These are phyloP conservation scores for Tricholoma hemisulphureum DNA, from an alignment of 768 basidiomycete species.

Conservation along the genomic window DNA sequence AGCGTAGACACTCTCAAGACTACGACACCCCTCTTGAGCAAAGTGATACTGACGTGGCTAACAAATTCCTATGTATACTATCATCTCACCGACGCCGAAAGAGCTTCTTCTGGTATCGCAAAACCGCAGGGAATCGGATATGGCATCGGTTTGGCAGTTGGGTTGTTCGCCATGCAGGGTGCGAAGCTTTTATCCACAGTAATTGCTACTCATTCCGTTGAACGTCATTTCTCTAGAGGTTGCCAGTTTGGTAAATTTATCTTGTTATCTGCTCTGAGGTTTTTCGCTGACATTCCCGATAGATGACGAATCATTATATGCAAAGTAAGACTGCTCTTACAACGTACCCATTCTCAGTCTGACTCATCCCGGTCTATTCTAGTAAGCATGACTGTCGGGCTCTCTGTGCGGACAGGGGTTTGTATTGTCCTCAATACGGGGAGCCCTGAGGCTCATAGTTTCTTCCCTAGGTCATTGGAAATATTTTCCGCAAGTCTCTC, in stretches of 20 bases:
- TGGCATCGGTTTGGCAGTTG: slow-evolving; percentile 52
- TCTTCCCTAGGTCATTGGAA: slow-evolving; percentile 28
- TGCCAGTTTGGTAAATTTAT: slow-evolving; percentile 30
- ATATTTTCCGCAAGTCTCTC: slow-evolving; percentile 49
- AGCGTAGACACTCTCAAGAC: slow-evolving; percentile 43
- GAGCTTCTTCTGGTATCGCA: slow-evolving; percentile 22
- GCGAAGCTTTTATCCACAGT: slow-evolving; percentile 7
- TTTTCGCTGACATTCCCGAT: neutral
- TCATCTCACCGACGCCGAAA: slow-evolving; percentile 31
- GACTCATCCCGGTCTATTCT: neutral
- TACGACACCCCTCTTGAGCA: slow-evolving; percentile 46
- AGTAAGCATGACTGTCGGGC: slow-evolving; percentile 16
- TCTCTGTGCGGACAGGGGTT: slow-evolving; percentile 20
- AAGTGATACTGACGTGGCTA: slow-evolving; percentile 49
- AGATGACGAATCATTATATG: slow-evolving; percentile 24
- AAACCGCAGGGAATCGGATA: slow-evolving; percentile 47
- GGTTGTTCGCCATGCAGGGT: slow-evolving; percentile 54
- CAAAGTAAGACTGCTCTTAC: slow-evolving; percentile 10
- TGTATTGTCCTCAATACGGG: neutral
- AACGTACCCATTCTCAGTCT: neutral
- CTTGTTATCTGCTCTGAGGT: neutral
- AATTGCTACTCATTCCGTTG: too few species aligned
- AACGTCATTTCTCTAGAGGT: slow-evolving; percentile 19
- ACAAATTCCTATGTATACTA: slow-evolving; percentile 38
- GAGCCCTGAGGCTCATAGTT: neutral